Evolutionary conservation across 495 filamentous ascomycete genomes (phyloP), one percentile per base, ranked within the genome.

Genomic region (Podospora pseudoanserina): DNA sequence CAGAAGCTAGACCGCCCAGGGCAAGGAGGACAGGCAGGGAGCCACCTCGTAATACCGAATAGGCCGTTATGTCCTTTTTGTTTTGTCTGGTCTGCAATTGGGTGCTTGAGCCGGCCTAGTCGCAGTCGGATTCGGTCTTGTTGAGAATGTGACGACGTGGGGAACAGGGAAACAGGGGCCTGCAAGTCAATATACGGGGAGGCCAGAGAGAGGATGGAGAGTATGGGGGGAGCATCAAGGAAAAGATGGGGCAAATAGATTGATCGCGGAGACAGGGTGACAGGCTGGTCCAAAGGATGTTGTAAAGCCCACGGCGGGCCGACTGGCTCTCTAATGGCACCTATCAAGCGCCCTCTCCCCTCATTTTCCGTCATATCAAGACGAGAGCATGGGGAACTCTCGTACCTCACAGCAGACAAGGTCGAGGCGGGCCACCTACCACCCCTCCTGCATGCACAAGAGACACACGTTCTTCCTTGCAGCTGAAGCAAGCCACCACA

Each of bases 221-320:
- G 68, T 65, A 70, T 60, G 54, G 34, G 28, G 34, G 65, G 67
- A 70, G 68, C 63, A 69, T 65, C 64, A 71, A 58, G 68, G 64
- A 71, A 71, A 71, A 71, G 71, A 68, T 71, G 73, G 70, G 59
- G 62, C 67, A 71, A 71, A 77, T 77, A 74, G 69, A 77, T 75
- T 77, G 73, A 55, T 34, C 63, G 70, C 64, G 75, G 73, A 74
- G 70, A 70, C 59, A 28, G 64, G 13, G 11, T 63, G 56, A 63
- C 39, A 59, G 71, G 69, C 69, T 71, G 64, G 68, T 59, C 68
- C 71, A 69, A 71, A 64, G 68, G 68, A 70, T 71, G 55, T 26
- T 59, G 39, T 4, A n/a, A 65, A 65, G 64, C 19, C 59, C 56
- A 55, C 64, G 27, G 59, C 68, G 65, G 65, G 65, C 68, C 68